Evolutionary conservation across 176 grass and related monocot species (phyloP).

Genomic region (Poa annua): DNA sequence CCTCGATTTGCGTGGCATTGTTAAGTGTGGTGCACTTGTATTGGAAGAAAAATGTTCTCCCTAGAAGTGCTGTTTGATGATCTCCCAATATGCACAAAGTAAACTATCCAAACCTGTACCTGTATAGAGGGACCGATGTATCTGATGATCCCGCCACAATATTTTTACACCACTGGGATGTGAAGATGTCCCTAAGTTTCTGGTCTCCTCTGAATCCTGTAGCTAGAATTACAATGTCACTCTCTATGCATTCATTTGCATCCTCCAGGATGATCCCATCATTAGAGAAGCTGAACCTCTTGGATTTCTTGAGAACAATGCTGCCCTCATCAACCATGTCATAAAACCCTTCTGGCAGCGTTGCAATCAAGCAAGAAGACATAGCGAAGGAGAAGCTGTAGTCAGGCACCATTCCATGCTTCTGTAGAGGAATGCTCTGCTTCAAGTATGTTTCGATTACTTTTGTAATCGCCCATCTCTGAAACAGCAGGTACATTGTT

Average conservation of each 20-base stretch:
- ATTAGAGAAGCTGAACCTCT: slow-evolving; percentile 68
- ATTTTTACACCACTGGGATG: slow-evolving; percentile 59
- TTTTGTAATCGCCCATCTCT: slow-evolving; percentile 88
- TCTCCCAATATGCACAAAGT: slow-evolving; percentile 21
- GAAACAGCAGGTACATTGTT: slow-evolving; percentile 39
- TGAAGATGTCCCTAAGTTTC: slow-evolving; percentile 88
- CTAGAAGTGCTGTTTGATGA: neutral
- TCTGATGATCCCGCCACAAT: slow-evolving; percentile 66
- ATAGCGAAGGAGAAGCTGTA: slow-evolving; percentile 82
- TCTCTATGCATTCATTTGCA: slow-evolving; percentile 53
- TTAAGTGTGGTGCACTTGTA: neutral
- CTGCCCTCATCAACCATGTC: slow-evolving; percentile 80
- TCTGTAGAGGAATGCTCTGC: slow-evolving; percentile 66
- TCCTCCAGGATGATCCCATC: slow-evolving; percentile 67
- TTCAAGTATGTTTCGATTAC: slow-evolving; percentile 63
- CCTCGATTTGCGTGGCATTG: neutral
- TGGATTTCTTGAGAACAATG: slow-evolving; percentile 77
- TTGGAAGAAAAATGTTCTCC: neutral
- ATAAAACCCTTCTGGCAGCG: slow-evolving; percentile 81
- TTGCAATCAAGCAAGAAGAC: slow-evolving; percentile 68
- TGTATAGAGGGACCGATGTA: slow-evolving; percentile 69
- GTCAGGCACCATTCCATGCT: slow-evolving; percentile 90
- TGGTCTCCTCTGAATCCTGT: slow-evolving; percentile 90
- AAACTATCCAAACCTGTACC: slow-evolving; percentile 40
- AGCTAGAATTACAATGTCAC: slow-evolving; percentile 79